Base-by-base conservation (phyloP, 1,139 yeast genomes). In the Groenewaldozyma auringiensis region DNA sequence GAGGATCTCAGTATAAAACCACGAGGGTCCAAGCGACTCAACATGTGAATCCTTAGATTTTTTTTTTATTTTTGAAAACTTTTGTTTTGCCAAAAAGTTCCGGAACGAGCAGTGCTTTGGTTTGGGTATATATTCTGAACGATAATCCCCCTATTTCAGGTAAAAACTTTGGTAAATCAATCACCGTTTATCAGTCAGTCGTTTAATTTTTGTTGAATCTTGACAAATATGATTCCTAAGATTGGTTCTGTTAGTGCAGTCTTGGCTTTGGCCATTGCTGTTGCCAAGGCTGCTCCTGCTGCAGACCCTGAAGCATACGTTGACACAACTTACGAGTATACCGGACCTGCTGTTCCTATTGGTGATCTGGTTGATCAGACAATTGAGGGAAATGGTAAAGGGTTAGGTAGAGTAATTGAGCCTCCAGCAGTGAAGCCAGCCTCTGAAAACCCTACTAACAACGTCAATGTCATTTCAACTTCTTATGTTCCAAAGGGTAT, bases 361-460 rank as follows among this genome's bases (percentile, higher is more conserved):
- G 50, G 48, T 14, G 50, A 48, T 29, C 47, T 35, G 37, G 47
- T 41, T 18, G 50, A 48, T 40, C 34, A 18, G n/a, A 48, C 50
- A 8, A 35, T 48, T 42, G 44, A 48, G 17, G 50, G 50, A 16
- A 48, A 48, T 17, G 50, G 50, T 31, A 47, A 47, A 31, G 50
- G 50, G 14, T 48, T 48, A 39, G 37, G 43, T n/a, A 43, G 50
- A 14, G 39, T 48, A 25, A 40, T 37, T 11, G 50, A 47, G 41
- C 50, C 50, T 2, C 50, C 50, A 18, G 50, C 50, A 17, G 50
- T 48, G 4, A 16, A 16, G 3, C 50, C 50, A 8, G 36, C 38
- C 21, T 34, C 40, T 18, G 29, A 21, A 16, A 47, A 43, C 32
- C 50, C 50, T 18, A 39, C 50, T 17, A 48, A 48, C 40, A 48